Percentiles rank a stretch among this genome's conserved stretches.
Conservation (phyloP, 139 green algal genomes). For the Trebouxia sp. region DNA sequence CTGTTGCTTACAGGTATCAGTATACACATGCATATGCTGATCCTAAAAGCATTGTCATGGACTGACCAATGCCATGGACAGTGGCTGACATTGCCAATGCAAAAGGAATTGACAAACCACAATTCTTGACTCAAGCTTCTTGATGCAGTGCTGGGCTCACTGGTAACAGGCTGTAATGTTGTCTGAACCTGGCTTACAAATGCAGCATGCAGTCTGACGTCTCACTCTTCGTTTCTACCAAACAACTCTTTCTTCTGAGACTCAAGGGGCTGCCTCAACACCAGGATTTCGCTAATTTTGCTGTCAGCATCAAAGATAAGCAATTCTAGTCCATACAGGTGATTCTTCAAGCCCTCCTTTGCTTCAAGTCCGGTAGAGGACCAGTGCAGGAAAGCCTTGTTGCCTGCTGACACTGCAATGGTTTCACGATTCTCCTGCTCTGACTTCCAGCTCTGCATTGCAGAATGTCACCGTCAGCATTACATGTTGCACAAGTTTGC, state of each 20-base stretch:
- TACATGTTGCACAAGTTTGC: neutral
- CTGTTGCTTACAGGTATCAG: too few species aligned
- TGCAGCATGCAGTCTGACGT: neutral
- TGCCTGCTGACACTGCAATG: slow-evolving; percentile 9
- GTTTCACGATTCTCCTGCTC: neutral
- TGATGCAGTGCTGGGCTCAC: too few species aligned
- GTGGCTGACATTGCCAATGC: too few species aligned
- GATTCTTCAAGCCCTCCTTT: neutral
- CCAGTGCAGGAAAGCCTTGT: slow-evolving; percentile 17
- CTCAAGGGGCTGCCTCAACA: neutral
- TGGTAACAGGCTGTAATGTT: too few species aligned
- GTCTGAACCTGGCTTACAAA: too few species aligned
- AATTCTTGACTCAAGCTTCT: too few species aligned
- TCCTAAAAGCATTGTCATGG: too few species aligned
- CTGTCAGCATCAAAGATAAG: slow-evolving; percentile 5
- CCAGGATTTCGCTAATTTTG: slow-evolving; percentile 20
- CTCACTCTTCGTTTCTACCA: neutral
- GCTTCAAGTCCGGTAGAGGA: neutral
- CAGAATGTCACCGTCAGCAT: neutral
- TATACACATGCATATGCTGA: too few species aligned
- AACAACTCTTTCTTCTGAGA: slow-evolving; percentile 19
- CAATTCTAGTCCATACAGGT: slow-evolving; percentile 8
- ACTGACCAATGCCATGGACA: too few species aligned
- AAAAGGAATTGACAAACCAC: too few species aligned
- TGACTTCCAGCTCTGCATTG: neutral